Percentiles rank a stretch among this genome's conserved stretches.
Evolutionary conservation across 192 early-diverging fungal species (phyloP).

Genomic region (Allomyces arbusculus): DNA sequence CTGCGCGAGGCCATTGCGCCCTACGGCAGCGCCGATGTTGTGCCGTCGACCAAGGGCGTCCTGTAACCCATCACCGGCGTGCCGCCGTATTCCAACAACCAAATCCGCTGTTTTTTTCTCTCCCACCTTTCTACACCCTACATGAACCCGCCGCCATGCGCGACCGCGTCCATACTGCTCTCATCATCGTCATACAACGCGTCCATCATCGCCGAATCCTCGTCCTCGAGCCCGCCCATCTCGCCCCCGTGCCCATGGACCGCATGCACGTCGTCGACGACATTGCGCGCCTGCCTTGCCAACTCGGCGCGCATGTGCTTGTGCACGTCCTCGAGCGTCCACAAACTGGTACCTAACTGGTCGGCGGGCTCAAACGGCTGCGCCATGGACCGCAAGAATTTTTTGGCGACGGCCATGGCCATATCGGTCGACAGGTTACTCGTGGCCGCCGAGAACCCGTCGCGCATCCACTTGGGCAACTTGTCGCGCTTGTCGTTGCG

Average conservation of each 20-base stretch:
- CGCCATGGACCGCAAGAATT: constrained; percentile 87
- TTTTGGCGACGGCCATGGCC: constrained; percentile 73
- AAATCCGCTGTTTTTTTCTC: no score
- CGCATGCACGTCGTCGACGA: neutral
- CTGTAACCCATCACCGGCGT: no score
- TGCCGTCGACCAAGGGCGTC: constrained; percentile 81
- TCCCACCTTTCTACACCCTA: no score
- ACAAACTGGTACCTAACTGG: constrained; percentile 76
- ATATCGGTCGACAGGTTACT: constrained; percentile 93
- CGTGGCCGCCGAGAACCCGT: constrained; percentile 68
- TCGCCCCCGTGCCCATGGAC: no score
- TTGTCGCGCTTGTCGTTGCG: constrained; percentile 86
- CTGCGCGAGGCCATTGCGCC: constrained; percentile 63
- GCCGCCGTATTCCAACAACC: no score
- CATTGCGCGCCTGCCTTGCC: neutral
- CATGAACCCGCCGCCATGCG: no score
- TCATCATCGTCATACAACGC: no score
- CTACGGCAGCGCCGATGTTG: constrained; percentile 67
- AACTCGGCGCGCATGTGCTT: neutral
- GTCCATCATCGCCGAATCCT: no score
- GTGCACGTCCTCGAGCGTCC: constrained; percentile 52
- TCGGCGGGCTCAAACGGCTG: constrained; percentile 65
- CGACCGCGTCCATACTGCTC: no score
- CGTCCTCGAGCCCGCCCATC: no score
- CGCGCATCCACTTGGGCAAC: constrained; percentile 89